Conservation (phyloP, 768 basidiomycete species). For the Lentinula lateritia region DNA sequence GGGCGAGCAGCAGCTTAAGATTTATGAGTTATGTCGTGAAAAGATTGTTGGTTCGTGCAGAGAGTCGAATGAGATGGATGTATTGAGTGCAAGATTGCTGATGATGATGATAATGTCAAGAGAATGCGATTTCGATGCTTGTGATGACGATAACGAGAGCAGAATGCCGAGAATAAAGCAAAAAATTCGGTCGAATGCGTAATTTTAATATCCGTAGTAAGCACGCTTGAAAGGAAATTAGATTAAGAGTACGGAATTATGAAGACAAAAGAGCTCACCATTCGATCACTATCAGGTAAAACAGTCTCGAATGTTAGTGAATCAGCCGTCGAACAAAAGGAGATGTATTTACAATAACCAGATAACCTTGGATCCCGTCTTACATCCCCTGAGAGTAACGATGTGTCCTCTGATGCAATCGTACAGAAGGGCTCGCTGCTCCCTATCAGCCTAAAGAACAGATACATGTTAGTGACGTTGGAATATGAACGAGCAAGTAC, state of each 20-base stretch:
- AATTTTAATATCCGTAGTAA: slow-evolving; percentile 52
- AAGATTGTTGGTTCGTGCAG: neutral
- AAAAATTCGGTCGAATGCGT: slow-evolving; percentile 15
- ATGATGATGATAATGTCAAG: neutral
- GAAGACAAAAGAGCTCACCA: slow-evolving; percentile 29
- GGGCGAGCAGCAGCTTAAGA: slow-evolving; percentile 9
- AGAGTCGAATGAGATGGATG: neutral
- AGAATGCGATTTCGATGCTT: slow-evolving; percentile 6
- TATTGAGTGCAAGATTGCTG: neutral
- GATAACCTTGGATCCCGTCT: slow-evolving; percentile 88
- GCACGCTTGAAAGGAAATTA: slow-evolving; percentile 37
- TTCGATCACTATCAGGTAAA: slow-evolving; percentile 43
- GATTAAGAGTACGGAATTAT: slow-evolving; percentile 7
- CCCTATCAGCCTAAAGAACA: slow-evolving; percentile 66
- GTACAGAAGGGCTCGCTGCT: slow-evolving; percentile 75
- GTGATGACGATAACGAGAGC: slow-evolving; percentile 8
- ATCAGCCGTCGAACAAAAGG: neutral
- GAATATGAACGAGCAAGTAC: slow-evolving; percentile 13
- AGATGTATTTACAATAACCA: slow-evolving; percentile 64
- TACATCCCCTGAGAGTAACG: slow-evolving; percentile 85
- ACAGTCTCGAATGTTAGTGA: slow-evolving; percentile 2
- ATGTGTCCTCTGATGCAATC: slow-evolving; percentile 86
- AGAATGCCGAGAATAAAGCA: slow-evolving; percentile 20
- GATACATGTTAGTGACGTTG: slow-evolving; percentile 3
- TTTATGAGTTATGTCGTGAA: slow-evolving; percentile 5